Evolutionary conservation across 371 early-diverging fungal species (phyloP), one percentile per base, ranked within the genome.

Genomic region (Syncephalastrum sp.): DNA sequence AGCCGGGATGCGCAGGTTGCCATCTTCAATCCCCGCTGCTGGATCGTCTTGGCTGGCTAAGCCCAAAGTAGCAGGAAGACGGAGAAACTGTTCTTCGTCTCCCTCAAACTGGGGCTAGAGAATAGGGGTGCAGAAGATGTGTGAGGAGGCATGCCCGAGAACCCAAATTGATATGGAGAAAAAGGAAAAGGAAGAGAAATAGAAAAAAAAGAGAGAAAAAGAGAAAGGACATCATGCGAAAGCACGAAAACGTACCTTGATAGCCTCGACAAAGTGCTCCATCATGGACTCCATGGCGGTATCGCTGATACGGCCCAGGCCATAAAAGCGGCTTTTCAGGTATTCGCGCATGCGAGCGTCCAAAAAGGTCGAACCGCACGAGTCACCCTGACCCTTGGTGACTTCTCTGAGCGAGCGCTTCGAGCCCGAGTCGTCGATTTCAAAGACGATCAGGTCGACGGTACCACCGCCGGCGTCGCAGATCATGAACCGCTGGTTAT

Each of bases 391-490:
- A 50, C 83, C 78, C 59, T 77, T 75, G 15, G 82, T 79, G 21
- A 81, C 75, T 64, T 81, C 81, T 54, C 76, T 72, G 23, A 81
- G 62, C 16, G 78, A 69, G 54, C 75, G 67, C 56, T 71, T 59
- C 42, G 63, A 58, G 19, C 69, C 67, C 27, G 72, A 71, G 56
- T 73, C 74, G 51, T 77, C 77, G 59, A 74, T 72, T 55, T 74
- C 74, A 57, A 77, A 72, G 15, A 74, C 77, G 53, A 78, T 83
- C 54, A 85, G 52, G 67, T 85, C 85, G 1, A 85, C 83, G 4
- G 85, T 85, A 53, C 85, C 83, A 59, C 85, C 85, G 61, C 85
- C 85, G 33, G 83, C 83, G 68, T 85, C 85, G 59, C 82, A 82
- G 50, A 85, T 83, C 77, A 85, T 81, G 63, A 85, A 85, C 13